phyloP scores from a whole-genome alignment of 208 protist genomes.

The Herpetomonas muscarum region DNA sequence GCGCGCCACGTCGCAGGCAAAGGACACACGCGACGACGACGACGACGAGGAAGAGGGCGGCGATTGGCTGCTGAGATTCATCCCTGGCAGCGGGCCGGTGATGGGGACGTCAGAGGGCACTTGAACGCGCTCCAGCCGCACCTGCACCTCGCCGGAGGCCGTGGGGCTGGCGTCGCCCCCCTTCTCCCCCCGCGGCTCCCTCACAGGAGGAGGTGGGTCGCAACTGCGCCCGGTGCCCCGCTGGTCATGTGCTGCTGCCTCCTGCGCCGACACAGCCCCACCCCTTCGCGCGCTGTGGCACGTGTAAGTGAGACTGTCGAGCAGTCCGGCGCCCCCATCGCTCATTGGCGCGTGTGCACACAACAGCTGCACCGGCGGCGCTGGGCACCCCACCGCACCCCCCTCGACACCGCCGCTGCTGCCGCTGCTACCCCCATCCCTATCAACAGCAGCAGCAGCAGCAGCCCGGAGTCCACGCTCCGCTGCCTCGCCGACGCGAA shows the following conservation, averaged over 20 bases:
- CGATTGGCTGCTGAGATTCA: constrained; percentile 8
- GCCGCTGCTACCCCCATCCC: no score
- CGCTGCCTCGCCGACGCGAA: constrained; percentile 48
- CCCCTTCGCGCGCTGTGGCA: no score
- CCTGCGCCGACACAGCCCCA: no score
- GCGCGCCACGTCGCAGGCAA: constrained; percentile 44
- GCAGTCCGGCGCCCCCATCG: constrained; percentile 69
- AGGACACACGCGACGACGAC: constrained; percentile 23
- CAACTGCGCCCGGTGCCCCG: no score
- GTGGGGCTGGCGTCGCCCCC: no score
- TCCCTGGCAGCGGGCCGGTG: constrained; percentile 53
- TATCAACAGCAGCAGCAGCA: neutral
- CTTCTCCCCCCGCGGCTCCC: neutral
- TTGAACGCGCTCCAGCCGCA: constrained; percentile 13
- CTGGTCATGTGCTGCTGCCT: no score
- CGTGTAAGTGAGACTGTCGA: constrained; percentile 59
- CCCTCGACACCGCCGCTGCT: no score
- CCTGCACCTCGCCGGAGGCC: neutral
- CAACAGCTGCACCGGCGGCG: neutral
- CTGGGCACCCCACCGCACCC: no score
- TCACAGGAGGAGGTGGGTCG: neutral
- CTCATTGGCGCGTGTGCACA: constrained; percentile 71
- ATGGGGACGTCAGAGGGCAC: constrained; percentile 22
- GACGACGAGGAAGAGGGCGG: neutral
- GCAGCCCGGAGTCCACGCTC: constrained; percentile 34